phyloP scores from a whole-genome alignment of 805 yeast species.

The Zygotorulaspora florentina region DNA sequence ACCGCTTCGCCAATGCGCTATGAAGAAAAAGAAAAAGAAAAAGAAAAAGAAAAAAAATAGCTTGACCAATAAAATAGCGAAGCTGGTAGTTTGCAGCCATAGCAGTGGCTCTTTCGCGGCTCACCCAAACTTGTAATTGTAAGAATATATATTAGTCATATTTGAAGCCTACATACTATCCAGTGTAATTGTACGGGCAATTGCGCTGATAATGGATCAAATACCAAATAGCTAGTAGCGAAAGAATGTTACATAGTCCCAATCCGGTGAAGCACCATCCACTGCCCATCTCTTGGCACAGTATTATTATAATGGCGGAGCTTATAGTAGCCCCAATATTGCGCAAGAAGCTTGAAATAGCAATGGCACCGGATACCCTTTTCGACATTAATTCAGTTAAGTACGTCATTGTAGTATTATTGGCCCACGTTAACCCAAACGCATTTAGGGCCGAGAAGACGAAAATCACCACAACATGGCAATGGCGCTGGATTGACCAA shows the following conservation, averaged over 20 bases:
- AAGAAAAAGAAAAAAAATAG: no score
- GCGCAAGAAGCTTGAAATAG: constrained; percentile 50
- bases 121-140: no score
- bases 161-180: no score
- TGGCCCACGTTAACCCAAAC: constrained; percentile 54
- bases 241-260: constrained; percentile 36
- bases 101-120: no score
- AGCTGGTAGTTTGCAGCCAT: no score
- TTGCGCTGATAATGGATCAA: constrained; percentile 12
- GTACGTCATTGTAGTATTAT: constrained; percentile 50
- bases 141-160: no score
- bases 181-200: not conserved
- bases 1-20: not conserved
- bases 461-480: constrained; percentile 39
- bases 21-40: no score
- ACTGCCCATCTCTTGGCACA: constrained; percentile 39
- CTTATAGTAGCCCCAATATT: constrained; percentile 53
- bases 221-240: constrained; percentile 21
- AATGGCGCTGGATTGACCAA: constrained; percentile 44
- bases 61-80: no score
- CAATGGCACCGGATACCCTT: constrained; percentile 51
- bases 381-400: constrained; percentile 47
- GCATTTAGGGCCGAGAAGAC: constrained; percentile 45
- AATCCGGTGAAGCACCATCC: constrained; percentile 56
- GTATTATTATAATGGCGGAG: constrained; percentile 41